Conservation (phyloP, 495 filamentous ascomycete genomes). For the Annulohypoxylon moriforme region DNA sequence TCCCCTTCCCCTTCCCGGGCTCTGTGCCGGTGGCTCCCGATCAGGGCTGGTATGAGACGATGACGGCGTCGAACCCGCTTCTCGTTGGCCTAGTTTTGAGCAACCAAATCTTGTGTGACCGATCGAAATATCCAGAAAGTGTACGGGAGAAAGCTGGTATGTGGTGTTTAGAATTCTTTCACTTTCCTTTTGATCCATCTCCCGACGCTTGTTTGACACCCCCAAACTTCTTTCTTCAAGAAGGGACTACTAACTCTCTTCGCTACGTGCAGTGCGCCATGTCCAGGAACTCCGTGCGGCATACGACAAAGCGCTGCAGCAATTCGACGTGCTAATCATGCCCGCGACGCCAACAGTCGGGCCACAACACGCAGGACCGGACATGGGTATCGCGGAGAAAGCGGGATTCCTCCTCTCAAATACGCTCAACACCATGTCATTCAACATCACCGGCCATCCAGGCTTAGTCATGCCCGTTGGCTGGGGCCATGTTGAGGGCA, state of each 20-base stretch:
- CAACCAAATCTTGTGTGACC: constrained; percentile 45
- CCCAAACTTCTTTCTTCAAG: too few species aligned
- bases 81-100: constrained; percentile 51
- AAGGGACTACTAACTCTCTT: not conserved
- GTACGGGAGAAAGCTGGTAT: constrained; percentile 53
- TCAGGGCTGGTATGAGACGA: constrained; percentile 50
- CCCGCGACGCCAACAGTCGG: constrained; percentile 60
- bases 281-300: constrained; percentile 56
- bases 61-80: constrained; percentile 50
- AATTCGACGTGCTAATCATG: constrained; percentile 60
- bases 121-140: constrained; percentile 36
- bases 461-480: constrained; percentile 62
- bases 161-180: not conserved
- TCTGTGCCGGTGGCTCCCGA: constrained; percentile 37
- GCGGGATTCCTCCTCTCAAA: constrained; percentile 53
- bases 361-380: constrained; percentile 29
- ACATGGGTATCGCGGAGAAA: constrained; percentile 40
- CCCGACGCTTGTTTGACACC: too few species aligned
- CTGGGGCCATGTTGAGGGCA: constrained; percentile 44
- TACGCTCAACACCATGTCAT: constrained; percentile 62
- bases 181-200: not conserved
- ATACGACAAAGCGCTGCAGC: constrained; percentile 56
- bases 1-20: constrained; percentile 40
- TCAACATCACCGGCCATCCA: constrained; percentile 67
- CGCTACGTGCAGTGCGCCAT: constrained; percentile 46